phyloP scores from a whole-genome alignment of 1,284 basidiomycete genomes.

The Cryptococcus amylolentus region DNA sequence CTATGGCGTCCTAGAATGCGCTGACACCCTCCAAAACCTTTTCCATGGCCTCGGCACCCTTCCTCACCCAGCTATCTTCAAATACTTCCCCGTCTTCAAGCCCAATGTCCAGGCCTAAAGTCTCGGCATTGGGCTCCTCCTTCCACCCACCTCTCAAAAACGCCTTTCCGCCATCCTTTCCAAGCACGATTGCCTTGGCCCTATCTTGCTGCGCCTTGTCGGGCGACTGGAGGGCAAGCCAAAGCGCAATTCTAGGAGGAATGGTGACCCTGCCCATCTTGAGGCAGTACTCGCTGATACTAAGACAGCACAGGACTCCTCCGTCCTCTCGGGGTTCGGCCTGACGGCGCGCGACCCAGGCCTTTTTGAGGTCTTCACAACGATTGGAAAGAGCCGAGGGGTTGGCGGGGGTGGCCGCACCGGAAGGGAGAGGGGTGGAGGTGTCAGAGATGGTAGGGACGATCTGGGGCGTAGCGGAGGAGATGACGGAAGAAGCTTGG shows the following conservation, averaged over 20 bases:
- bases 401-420: conserved; percentile 11
- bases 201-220: conserved; percentile 8
- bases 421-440: conserved; percentile 19
- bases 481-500: not conserved
- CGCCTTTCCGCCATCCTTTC: conserved; percentile 36
- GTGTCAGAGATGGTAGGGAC: conserved; percentile 28
- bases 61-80: conserved; percentile 29
- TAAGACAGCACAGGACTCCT: conserved; percentile 62
- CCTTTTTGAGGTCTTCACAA: conserved; percentile 21
- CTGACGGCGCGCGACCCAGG: conserved; percentile 13
- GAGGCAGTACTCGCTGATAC: conserved; percentile 67
- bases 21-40: conserved; percentile 27
- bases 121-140: conserved; percentile 32
- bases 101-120: conserved; percentile 33
- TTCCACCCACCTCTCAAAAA: conserved; percentile 45
- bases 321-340: conserved; percentile 40
- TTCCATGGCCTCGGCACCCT: conserved; percentile 28
- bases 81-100: conserved; percentile 11
- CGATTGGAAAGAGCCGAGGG: not conserved
- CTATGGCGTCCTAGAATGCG: conserved; percentile 9
- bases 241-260: conserved; percentile 55
- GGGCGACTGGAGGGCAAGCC: conserved; percentile 12
- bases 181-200: conserved; percentile 21
- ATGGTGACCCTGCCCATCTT: conserved; percentile 72
- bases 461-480: not conserved